phyloP scores from a whole-genome alignment of 2,329 filamentous ascomycete genomes.

The Drechslerella dactyloides region DNA sequence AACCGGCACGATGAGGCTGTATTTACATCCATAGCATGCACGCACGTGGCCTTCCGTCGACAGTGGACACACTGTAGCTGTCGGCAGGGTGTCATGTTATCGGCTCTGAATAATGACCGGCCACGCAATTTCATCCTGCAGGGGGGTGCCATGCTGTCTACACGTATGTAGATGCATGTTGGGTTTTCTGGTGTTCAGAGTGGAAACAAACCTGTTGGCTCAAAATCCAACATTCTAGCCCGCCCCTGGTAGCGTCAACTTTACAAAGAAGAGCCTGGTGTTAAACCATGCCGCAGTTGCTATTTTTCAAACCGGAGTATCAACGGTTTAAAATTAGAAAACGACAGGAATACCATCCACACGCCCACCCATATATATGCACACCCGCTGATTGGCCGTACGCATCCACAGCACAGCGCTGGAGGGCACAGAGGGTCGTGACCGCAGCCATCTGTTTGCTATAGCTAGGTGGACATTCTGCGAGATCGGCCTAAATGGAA shows the following conservation, averaged over 20 bases:
- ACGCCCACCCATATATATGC: background rate
- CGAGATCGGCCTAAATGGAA: too few species aligned
- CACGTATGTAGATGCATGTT: background rate
- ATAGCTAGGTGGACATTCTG: background rate
- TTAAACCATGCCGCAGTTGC: background rate
- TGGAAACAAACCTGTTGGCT: background rate
- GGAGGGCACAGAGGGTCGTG: too few species aligned
- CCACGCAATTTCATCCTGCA: conserved; percentile 3
- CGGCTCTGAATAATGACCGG: background rate
- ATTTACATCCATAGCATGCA: too few species aligned
- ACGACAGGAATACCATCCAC: background rate
- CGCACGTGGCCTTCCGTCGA: too few species aligned
- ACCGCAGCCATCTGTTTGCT: background rate
- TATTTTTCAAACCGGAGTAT: background rate
- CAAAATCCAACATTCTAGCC: background rate
- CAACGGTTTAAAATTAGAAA: conserved; percentile 1
- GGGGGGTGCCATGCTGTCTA: background rate
- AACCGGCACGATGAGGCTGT: too few species aligned
- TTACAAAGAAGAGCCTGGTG: background rate
- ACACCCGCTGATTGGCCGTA: background rate
- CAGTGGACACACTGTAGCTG: background rate
- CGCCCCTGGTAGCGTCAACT: too few species aligned
- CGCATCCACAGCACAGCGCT: too few species aligned
- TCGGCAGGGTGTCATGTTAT: background rate
- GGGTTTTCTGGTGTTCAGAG: background rate